A percentile compares a stretch with the other conserved stretches of the same genome.
phyloP scores from a whole-genome alignment of 306 rosid species.

The Oemleria cerasiformis region DNA sequence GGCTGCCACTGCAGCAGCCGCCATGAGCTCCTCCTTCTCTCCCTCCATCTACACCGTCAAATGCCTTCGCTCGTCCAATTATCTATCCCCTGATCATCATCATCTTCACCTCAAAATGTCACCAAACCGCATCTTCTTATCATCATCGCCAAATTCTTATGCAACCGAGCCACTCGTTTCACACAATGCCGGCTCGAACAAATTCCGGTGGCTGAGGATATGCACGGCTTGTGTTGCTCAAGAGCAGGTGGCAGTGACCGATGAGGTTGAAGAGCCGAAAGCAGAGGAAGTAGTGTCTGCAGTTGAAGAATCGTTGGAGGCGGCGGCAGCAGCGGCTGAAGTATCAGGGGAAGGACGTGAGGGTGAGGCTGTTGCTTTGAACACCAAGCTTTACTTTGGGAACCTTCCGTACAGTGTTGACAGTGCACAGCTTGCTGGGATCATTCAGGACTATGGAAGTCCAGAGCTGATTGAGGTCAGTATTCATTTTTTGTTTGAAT shows the following conservation, averaged over 20 bases:
- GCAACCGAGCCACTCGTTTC: constrained; percentile 34
- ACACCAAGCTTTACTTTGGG: constrained; percentile 91
- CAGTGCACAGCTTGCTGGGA: constrained; percentile 91
- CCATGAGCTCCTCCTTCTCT: constrained; percentile 57
- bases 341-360: constrained; percentile 20
- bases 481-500: neutral
- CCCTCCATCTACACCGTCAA: constrained; percentile 52
- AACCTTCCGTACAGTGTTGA: constrained; percentile 93
- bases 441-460: constrained; percentile 68
- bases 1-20: constrained; percentile 67
- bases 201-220: constrained; percentile 42
- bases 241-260: constrained; percentile 46
- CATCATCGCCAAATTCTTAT: constrained; percentile 28
- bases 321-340: constrained; percentile 6
- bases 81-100: constrained; percentile 18
- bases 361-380: constrained; percentile 25
- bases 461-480: constrained; percentile 89
- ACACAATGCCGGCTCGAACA: constrained; percentile 23
- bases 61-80: constrained; percentile 40
- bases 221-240: constrained; percentile 54
- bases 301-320: constrained; percentile 8
- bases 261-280: constrained; percentile 30
- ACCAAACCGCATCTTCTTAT: constrained; percentile 32
- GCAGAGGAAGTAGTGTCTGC: constrained; percentile 8
- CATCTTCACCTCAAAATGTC: constrained; percentile 30